A percentile compares a stretch with the other conserved stretches of the same genome.
These are phyloP conservation scores for Pistacia integerrima DNA, from an alignment of 345 rosid genomes.

Conservation along the genomic window DNA sequence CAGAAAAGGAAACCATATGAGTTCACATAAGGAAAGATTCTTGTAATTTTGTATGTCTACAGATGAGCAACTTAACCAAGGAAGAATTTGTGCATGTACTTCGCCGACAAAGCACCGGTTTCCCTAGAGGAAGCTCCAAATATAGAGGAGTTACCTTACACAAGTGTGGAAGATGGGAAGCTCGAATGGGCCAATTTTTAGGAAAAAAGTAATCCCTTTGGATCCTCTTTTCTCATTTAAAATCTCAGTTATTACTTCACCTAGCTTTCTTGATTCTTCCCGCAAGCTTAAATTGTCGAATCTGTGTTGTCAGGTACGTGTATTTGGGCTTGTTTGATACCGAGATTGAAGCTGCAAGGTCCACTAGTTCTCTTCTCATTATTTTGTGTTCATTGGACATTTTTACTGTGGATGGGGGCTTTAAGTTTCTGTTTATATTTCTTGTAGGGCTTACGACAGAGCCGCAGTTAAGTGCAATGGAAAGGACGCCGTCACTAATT, in stretches of 20 bases:
- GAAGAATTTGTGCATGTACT: slow-evolving; percentile 96
- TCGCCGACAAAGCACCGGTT: slow-evolving; percentile 95
- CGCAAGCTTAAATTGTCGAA: neutral
- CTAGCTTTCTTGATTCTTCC: neutral
- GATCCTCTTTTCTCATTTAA: neutral
- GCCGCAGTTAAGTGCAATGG: slow-evolving; percentile 96
- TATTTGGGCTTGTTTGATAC: slow-evolving; percentile 93
- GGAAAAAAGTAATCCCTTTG: slow-evolving; percentile 71
- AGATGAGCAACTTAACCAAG: slow-evolving; percentile 87
- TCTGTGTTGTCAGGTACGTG: slow-evolving; percentile 58
- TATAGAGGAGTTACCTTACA: slow-evolving; percentile 98
- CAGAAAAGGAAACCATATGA: slow-evolving; percentile 7
- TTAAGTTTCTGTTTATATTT: neutral
- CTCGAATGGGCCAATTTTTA: slow-evolving; percentile 92
- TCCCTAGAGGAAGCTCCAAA: slow-evolving; percentile 94
- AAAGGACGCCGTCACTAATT: slow-evolving; percentile 92
- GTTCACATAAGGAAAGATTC: slow-evolving; percentile 24
- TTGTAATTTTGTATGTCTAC: slow-evolving; percentile 26
- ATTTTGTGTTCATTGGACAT: neutral
- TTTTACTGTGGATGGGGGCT: neutral
- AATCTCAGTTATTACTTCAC: neutral
- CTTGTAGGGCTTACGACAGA: slow-evolving; percentile 72
- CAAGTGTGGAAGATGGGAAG: slow-evolving; percentile 99
- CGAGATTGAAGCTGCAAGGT: slow-evolving; percentile 96
- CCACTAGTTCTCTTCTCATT: neutral